Evolutionary conservation across 2,329 filamentous ascomycete genomes (phyloP), one percentile per base, ranked within the genome.

Genomic region (Alternaria burnsii): DNA sequence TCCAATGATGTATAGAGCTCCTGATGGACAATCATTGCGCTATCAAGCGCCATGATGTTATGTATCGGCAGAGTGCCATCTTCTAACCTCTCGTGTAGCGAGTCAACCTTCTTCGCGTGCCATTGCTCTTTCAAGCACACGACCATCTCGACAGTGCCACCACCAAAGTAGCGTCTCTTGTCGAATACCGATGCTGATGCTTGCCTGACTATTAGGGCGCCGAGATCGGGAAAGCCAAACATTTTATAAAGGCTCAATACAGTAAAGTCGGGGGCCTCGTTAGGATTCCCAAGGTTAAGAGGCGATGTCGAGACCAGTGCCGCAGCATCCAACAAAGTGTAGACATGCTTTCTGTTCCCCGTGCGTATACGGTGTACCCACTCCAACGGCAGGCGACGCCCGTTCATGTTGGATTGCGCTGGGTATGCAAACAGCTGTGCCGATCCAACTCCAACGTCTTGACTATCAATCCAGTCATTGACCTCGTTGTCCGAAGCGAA

Each of bases 221-320:
- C 94, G 2, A 98, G 82, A 74, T 98, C 92, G 0, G 94, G 94
- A 66, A 97, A 97, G 1, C 95, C 94, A 76, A 98, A 98, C n/a
- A 97, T 94, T 77, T 98, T 99, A 81, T 97, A 96, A 65, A 98
- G 88, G 77, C 94, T 97, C 42, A 98, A 73, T 0, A 92, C 91
- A 0, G 88, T 90, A 67, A 98, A 98, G 76, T 98, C 94, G 1
- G 94, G 91, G 0, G 90, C 88, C 0, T 79, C 74, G 0, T 82
- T 80, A 0, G 84, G 69, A 67, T 91, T 80, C 56, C 87, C 83
- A 3, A 98, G 81, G 71, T 96, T 87, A 7, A 98, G 82, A 1
- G 87, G 88, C 5, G 91, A 88, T 0, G 94, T 97, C 8, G 93
- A 89, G 10, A 89, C 90, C 11, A 92, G 83, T 0, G 93, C 91